Conservation (phyloP, 495 filamentous ascomycete species). For the Xylaria palmicola region DNA sequence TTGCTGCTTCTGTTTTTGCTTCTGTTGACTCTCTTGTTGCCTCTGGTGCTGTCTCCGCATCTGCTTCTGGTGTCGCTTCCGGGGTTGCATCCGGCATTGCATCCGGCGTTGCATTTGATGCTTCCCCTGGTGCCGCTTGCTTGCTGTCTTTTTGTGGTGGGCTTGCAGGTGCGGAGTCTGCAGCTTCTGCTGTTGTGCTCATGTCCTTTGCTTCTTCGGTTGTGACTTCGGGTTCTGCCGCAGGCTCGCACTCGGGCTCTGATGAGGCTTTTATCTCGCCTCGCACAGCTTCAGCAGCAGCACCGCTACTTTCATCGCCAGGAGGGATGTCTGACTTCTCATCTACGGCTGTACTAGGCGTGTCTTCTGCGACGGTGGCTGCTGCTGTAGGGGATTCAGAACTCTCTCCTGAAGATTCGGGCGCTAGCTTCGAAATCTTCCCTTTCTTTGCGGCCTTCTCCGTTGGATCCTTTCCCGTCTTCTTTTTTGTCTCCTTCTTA, state of each 20-base stretch:
- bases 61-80: not conserved
- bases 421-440: conserved; percentile 33
- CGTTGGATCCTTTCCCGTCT: conserved; percentile 18
- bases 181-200: conserved; percentile 10
- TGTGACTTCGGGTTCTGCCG: conserved; percentile 11
- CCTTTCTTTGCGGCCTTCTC: conserved; percentile 23
- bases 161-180: not conserved
- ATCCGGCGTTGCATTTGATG: not conserved
- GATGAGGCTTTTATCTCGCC: conserved; percentile 22
- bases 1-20: not conserved
- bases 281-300: not conserved
- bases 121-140: not conserved
- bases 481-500: conserved; percentile 19
- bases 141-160: not conserved
- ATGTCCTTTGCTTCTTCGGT: conserved; percentile 19
- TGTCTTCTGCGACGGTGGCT: conserved; percentile 16
- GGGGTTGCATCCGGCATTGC: not conserved
- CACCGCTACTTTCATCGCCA: not conserved
- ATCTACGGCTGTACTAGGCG: conserved; percentile 9
- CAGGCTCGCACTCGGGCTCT: conserved; percentile 16
- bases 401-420: conserved; percentile 15
- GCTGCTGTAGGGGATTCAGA: conserved; percentile 16
- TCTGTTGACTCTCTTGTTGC: not conserved
- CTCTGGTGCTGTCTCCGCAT: not conserved
- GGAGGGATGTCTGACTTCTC: conserved; percentile 20